Base-by-base conservation (phyloP, 345 rosid genomes). In the Clarkia xantiana region DNA sequence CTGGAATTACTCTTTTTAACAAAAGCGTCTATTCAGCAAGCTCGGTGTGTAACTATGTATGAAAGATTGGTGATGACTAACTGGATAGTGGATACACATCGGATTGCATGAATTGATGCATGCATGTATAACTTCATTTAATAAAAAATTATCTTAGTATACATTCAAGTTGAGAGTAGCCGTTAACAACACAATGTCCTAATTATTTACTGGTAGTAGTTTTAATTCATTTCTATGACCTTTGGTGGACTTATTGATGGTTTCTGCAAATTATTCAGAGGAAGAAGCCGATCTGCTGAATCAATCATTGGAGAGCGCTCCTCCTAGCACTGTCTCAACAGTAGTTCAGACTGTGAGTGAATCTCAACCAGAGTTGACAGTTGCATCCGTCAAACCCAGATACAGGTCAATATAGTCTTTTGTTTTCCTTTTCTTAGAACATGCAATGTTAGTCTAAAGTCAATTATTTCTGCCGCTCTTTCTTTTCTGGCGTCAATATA, bases 371-470 rank as follows among this genome's bases (percentile, higher is more conserved):
- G 57, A 12, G 52, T 14, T 47, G 6, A 34, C 40, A 36, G 71
- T 23, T 17, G 40, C 69, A 57, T 49, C 70, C 14, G 42, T 63
- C 41, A 82, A 69, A 63, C 66, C 73, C 0, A 72, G 67, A 59
- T 82, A 68, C 65, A 79, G 83, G 91, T 76, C 47, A 34, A 45
- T 41, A 15, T 2, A 17, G 6, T 42, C 51, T 8, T 40, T 10
- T 38, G 15, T 38, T 58, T 40, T 18, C 46, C 2, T 0, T 46
- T 8, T 25, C 10, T 7, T 29, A 22, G 18, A 14, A 1, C 29
- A 18, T 34, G 12, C n/a, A 18, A 11, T 42, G 45, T 18, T 47
- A 43, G 42, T 25, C 23, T 38, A 13, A 1, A 22, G 50, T 49
- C 45, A 42, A 42, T 38, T 14, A 11, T 38, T 9, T 54, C 20